A percentile compares a stretch with the other conserved stretches of the same genome.
Conservation (phyloP, 345 rosid species). For the Ailanthus altissimus region DNA sequence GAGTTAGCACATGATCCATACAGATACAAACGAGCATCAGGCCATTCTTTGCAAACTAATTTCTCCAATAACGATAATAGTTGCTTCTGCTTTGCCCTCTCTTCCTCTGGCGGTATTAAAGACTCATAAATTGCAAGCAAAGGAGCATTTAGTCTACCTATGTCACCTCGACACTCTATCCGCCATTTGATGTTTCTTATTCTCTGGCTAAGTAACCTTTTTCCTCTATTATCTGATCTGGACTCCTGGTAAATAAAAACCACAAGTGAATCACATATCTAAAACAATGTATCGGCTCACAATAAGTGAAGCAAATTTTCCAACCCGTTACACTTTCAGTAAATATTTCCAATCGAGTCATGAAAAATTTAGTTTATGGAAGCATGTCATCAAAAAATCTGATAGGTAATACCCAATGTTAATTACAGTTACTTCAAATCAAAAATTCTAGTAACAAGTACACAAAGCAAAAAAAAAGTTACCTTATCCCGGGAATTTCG, state of each 20-base stretch:
- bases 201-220: constrained; percentile 62
- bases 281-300: background rate
- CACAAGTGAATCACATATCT: constrained; percentile 14
- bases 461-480: background rate
- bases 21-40: constrained; percentile 73
- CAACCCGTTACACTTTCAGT: background rate
- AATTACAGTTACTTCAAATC: constrained; percentile 4
- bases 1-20: constrained; percentile 98
- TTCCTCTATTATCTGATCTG: constrained; percentile 82
- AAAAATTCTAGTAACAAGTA: constrained; percentile 1
- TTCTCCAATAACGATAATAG: constrained; percentile 62
- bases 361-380: background rate
- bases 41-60: constrained; percentile 85
- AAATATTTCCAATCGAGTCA: background rate
- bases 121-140: constrained; percentile 72
- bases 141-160: constrained; percentile 50
- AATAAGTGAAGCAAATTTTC: background rate
- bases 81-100: constrained; percentile 80
- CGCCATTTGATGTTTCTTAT: constrained; percentile 56
- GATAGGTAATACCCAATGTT: background rate
- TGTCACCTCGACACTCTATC: constrained; percentile 64
- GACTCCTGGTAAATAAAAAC: constrained; percentile 59
- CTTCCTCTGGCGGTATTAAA: constrained; percentile 77
- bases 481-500: constrained; percentile 54
- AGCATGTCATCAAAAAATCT: background rate